These are phyloP conservation scores for Echites panduratus DNA, from an alignment of 257 asterid species.

Conservation along the genomic window DNA sequence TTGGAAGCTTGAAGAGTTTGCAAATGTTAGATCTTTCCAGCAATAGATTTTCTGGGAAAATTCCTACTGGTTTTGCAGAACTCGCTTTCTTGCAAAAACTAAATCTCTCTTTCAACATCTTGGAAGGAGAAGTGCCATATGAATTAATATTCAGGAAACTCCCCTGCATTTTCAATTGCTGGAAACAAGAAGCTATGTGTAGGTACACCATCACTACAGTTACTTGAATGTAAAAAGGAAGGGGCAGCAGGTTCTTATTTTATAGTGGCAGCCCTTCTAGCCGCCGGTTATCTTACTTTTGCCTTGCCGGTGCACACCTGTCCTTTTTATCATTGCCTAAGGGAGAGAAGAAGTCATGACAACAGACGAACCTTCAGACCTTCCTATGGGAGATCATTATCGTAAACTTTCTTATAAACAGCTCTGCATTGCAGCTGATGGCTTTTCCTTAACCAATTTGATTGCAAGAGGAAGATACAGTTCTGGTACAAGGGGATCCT, in stretches of 20 bases:
- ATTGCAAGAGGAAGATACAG: constrained; percentile 22
- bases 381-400: not conserved
- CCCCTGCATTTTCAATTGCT: not conserved
- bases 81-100: not conserved
- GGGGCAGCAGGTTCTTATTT: not conserved
- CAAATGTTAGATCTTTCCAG: constrained; percentile 6
- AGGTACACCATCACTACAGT: not conserved
- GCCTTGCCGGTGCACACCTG: not conserved
- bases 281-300: not conserved
- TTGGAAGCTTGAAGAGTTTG: not conserved
- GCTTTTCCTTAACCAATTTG: constrained; percentile 14
- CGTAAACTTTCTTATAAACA: constrained; percentile 8
- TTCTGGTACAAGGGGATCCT: constrained; percentile 22
- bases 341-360: not conserved
- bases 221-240: not conserved
- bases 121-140: constrained; percentile 15
- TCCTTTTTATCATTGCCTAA: not conserved
- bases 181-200: constrained; percentile 13
- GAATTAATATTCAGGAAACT: not conserved
- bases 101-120: constrained; percentile 6
- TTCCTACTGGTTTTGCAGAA: not conserved
- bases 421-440: not conserved
- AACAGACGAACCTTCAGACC: not conserved
- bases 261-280: not conserved
- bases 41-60: constrained; percentile 2